Evolutionary conservation across 495 filamentous ascomycete species (phyloP), one percentile per base, ranked within the genome.

Genomic region (Geoglossum glabrum): DNA sequence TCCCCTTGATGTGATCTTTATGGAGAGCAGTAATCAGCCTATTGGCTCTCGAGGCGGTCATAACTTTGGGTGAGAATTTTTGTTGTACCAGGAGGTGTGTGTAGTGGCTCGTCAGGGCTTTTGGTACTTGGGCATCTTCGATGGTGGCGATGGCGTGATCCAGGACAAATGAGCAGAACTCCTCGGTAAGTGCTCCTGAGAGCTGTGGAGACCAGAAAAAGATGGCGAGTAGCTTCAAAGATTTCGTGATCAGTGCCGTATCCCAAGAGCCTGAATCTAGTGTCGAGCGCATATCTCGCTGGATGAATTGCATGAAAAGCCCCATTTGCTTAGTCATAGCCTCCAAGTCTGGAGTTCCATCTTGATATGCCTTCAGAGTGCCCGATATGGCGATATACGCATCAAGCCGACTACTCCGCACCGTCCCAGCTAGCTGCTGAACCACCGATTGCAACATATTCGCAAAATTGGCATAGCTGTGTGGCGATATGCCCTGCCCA

Each of bases 391-490:
- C 81, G 64, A 81, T 78, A 65, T 98, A 96, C 19, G 87, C 83
- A 69, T 98, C 92, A n/a, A 90, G 64, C 61, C 83, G 80, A 11
- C 79, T 79, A 50, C 75, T 76, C 34, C 81, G 71, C 34, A 84
- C 79, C 34, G 77, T 76, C 25, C 82, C 79, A 21, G 84, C 85
- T 57, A 98, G 73, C 64, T 90, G 84, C 68, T 85, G 78, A 33
- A 82, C 76, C 2, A 85, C 79, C 0, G 86, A 93, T 63, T 94
- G 83, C 58, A 96, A 70, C 87, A 96, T 95, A 40, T 74, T 75
- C 59, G 81, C 76, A 59, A 87, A 73, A 25, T 68, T 67, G 64
- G 72, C 30, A 62, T 68, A 61, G 61, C 68, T 60, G 63, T 70
- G 62, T 64, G 73, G 67, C 46, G 71, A 60, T 54, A 66, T 68